A percentile compares a stretch with the other conserved stretches of the same genome.
Conservation (phyloP, 139 green algal species). For the Auxenochlorella pyrenoidosa region DNA sequence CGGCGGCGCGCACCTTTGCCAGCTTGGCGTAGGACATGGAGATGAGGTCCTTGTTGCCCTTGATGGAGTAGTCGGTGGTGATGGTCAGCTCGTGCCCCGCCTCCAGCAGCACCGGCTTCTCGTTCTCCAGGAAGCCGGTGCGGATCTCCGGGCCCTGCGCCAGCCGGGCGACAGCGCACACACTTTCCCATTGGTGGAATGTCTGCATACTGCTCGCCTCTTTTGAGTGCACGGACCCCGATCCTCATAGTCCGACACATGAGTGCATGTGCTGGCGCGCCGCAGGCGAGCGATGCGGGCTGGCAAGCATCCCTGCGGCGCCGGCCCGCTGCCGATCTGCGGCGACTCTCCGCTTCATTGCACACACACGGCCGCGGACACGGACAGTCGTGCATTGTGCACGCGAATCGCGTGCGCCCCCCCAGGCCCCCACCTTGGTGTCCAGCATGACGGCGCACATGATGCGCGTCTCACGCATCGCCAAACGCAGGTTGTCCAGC, state of each 20-base stretch:
- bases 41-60: conserved; percentile 86
- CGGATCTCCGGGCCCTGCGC: conserved; percentile 95
- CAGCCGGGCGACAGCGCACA: no score
- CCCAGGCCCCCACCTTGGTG: conserved; percentile 88
- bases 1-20: conserved; percentile 32
- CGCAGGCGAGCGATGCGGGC: neutral
- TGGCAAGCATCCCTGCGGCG: neutral
- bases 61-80: conserved; percentile 92
- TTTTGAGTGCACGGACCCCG: no score
- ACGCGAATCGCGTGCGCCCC: no score
- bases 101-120: conserved; percentile 83
- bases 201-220: no score
- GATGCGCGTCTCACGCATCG: conserved; percentile 90
- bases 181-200: no score
- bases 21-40: conserved; percentile 94
- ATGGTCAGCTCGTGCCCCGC: conserved; percentile 87
- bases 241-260: no score
- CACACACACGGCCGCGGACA: no score
- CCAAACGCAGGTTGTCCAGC: conserved; percentile 89
- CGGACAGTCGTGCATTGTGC: no score
- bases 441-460: conserved; percentile 99
- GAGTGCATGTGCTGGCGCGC: neutral
- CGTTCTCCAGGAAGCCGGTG: conserved; percentile 93
- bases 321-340: no score
- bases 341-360: no score